These are phyloP conservation scores for Chlorophyllum brunneum DNA, from an alignment of 768 basidiomycete genomes.

Conservation along the genomic window DNA sequence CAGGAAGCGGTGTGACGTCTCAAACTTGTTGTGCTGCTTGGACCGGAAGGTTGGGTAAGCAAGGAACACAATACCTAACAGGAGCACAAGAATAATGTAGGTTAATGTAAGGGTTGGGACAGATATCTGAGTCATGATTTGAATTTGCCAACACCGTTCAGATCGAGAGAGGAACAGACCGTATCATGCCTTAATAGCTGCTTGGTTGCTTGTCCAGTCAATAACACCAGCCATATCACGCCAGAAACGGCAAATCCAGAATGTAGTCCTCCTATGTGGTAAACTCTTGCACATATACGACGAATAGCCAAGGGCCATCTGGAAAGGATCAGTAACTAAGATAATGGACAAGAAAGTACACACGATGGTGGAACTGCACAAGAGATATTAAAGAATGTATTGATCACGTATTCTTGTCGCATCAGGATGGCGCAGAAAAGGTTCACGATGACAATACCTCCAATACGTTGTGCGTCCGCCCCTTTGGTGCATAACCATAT, in stretches of 20 bases:
- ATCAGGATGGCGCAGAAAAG: conserved; percentile 45
- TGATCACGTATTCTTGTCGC: conserved; percentile 57
- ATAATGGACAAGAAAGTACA: conserved; percentile 17
- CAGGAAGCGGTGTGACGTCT: conserved; percentile 51
- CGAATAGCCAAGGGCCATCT: conserved; percentile 57
- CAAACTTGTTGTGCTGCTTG: conserved; percentile 49
- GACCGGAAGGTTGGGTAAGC: conserved; percentile 47
- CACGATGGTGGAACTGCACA: conserved; percentile 48
- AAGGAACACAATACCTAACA: conserved; percentile 46
- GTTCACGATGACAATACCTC: conserved; percentile 41
- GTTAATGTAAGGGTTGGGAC: conserved; percentile 46
- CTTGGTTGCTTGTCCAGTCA: conserved; percentile 47
- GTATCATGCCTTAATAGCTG: conserved; percentile 36
- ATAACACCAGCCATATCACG: conserved; percentile 47
- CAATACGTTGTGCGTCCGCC: conserved; percentile 32
- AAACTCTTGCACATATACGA: conserved; percentile 50
- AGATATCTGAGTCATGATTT: conserved; percentile 30
- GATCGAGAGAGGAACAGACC: conserved; percentile 20
- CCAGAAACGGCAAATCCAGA: conserved; percentile 56
- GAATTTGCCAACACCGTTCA: neutral
- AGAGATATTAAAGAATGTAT: conserved; percentile 50
- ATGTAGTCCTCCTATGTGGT: conserved; percentile 58
- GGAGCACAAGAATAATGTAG: conserved; percentile 44
- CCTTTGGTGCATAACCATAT: conserved; percentile 35
- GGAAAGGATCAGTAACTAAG: conserved; percentile 5